These are phyloP conservation scores for Peronospora belbahrii DNA, from an alignment of 352 stramenopile genomes.

Conservation along the genomic window DNA sequence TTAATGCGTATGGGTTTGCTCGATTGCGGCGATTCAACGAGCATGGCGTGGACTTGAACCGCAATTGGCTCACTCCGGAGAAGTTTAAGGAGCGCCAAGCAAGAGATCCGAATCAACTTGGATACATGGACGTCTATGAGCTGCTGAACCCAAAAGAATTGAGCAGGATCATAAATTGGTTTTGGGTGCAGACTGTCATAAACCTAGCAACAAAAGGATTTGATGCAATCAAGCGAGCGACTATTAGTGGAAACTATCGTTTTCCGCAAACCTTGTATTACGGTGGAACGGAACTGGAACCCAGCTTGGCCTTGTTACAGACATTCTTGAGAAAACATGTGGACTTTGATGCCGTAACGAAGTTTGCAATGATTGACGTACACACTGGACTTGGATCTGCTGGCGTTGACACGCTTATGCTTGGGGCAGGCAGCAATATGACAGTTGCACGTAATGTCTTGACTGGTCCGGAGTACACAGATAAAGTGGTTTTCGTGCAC, in stretches of 20 bases:
- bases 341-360: slow-evolving; percentile 26
- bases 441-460: slow-evolving; percentile 26
- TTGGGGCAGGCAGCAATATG: slow-evolving; percentile 23
- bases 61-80: slow-evolving; percentile 72
- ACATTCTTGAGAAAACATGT: slow-evolving; percentile 55
- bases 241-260: slow-evolving; percentile 88
- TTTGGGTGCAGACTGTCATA: slow-evolving; percentile 34
- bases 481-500: slow-evolving; percentile 28
- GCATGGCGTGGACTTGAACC: slow-evolving; percentile 92
- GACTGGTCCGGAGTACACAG: slow-evolving; percentile 12
- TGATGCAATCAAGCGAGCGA: slow-evolving; percentile 65
- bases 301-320: slow-evolving; percentile 52
- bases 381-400: slow-evolving; percentile 87
- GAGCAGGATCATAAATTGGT: slow-evolving; percentile 28
- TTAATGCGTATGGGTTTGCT: slow-evolving; percentile 91
- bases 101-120: slow-evolving; percentile 63
- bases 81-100: slow-evolving; percentile 39
- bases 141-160: slow-evolving; percentile 57
- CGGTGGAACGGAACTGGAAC: slow-evolving; percentile 67
- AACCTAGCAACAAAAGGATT: slow-evolving; percentile 37
- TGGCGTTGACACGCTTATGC: slow-evolving; percentile 53
- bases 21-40: slow-evolving; percentile 88
- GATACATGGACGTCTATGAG: slow-evolving; percentile 70
- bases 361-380: slow-evolving; percentile 85
- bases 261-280: slow-evolving; percentile 81